phyloP scores from a whole-genome alignment of 768 basidiomycete genomes.

The Crepidotus variabilis region DNA sequence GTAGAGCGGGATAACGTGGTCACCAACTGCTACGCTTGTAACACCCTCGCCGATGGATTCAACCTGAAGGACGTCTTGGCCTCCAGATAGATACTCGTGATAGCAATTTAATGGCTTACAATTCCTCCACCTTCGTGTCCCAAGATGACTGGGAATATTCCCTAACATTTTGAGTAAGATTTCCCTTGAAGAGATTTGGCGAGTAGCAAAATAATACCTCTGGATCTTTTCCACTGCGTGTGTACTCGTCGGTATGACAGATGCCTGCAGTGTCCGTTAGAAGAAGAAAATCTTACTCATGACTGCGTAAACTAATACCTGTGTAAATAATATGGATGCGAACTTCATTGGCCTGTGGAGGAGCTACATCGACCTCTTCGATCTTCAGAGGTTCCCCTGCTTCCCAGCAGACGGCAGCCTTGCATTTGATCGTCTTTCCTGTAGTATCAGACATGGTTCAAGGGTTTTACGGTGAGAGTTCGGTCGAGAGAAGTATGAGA shows the following conservation, averaged over 20 bases:
- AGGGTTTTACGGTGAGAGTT: constrained; percentile 27
- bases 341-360: constrained; percentile 88
- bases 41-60: constrained; percentile 98
- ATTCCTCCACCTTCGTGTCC: constrained; percentile 94
- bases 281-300: neutral
- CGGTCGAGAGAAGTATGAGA: constrained; percentile 15
- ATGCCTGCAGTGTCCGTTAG: constrained; percentile 48
- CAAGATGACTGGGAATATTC: constrained; percentile 88
- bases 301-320: constrained; percentile 40
- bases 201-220: constrained; percentile 51
- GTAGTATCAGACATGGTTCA: constrained; percentile 56
- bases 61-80: constrained; percentile 50
- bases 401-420: constrained; percentile 94
- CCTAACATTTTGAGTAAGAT: constrained; percentile 37
- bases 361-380: constrained; percentile 92
- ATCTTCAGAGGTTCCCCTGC: constrained; percentile 82
- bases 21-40: constrained; percentile 70
- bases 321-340: constrained; percentile 90
- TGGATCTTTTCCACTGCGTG: constrained; percentile 91
- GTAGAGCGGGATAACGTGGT: constrained; percentile 97
- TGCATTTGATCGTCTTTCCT: constrained; percentile 82
- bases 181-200: neutral
- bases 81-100: neutral
- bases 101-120: constrained; percentile 38
- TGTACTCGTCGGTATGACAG: constrained; percentile 98